Evolutionary conservation across 306 rosid species (phyloP), one percentile per base, ranked within the genome.

Genomic region (Lagenaria siceraria): DNA sequence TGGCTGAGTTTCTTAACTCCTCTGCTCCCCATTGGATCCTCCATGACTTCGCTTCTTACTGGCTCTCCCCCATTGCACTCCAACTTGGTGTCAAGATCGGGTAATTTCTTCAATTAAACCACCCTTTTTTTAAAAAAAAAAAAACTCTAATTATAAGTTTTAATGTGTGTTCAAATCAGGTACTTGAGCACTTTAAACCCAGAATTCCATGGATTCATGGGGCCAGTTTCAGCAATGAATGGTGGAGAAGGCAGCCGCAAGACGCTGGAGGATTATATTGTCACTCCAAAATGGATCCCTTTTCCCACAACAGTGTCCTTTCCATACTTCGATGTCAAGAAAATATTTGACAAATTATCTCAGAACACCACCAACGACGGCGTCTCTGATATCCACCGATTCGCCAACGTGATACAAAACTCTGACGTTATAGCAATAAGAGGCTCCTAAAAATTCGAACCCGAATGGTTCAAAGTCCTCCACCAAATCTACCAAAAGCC

Each of bases 21-120:
- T 61, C 80, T 13, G 15, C 21, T 6, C 90, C 88, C 6, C 84
- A 90, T 68, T 90, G 95, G 95, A 78, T 90, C 58, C 80, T 90
- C 80, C 74, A 51, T 51, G 92, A 88, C 75, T 90, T 78, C 65
- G 82, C 78, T 9, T 69, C 84, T 2, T 19, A 84, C 40, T 84
- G 84, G 87, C 0, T 84, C 6, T 58, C 64, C 4, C 40, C 73
- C 0, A 65, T 84, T 2, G 77, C 80, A 1, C 2, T 55, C 3
- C 73, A 60, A 6, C 33, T 81, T 0, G 73, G 81, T 60, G 49
- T 88, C 68, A 42, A 61, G 1, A 78, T 60, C 62, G 88, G 83
- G 31, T 80, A 56, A 56, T 15, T 3, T 48, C 6, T 48, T 42
- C 11, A 42, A 42, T 7, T 5, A 36, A 36, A 36, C 8, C 42